Base-by-base conservation (phyloP, 495 filamentous ascomycete species). In the Pseudotulostoma volvatum region DNA sequence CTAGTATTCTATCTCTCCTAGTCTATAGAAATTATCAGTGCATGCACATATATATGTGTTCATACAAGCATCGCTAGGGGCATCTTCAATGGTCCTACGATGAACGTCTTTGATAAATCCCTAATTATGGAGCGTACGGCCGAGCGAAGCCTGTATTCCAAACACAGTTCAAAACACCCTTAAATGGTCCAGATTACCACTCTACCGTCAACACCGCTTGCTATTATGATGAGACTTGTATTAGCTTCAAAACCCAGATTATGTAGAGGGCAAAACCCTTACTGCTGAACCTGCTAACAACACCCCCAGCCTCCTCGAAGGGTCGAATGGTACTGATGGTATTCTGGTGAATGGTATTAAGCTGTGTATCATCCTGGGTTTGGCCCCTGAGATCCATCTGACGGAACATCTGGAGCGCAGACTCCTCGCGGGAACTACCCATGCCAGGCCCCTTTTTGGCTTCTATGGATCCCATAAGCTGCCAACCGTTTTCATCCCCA, bases 371-470 rank as follows among this genome's bases (percentile, higher is more conserved):
- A 45, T 84, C 84, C 47, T 77, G 77, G 16, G 68, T 58, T 60
- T 93, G 92, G 28, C 90, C 90, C 66, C 86, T 93, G 43, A 96
- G 66, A 55, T 97, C 90, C 92, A 97, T 94, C 61, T 93, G 86
- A 53, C 74, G 74, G 69, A 97, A 97, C 92, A 95, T 95, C 55
- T 96, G 93, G 53, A 95, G 66, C n/a, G 90, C 90, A 47, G 78
- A 84, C 56, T 73, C 82, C 58, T 73, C 85, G 51, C 76, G 80
- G 65, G 65, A 74, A 40, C 68, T 74, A 3, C 61, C 65, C 18
- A 64, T 33, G 14, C 69, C 71, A 1, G 63, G 56, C 0, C 70
- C 61, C 16, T 59, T 51, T 48, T 74, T 71, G 0, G 57, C 59
- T 57, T 96, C 90, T 34, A 96, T 56, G 3, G 83, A 84, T 18